Evolutionary conservation across 495 filamentous ascomycete species (phyloP), one percentile per base, ranked within the genome.

Genomic region (Penicillium egyptiacum): DNA sequence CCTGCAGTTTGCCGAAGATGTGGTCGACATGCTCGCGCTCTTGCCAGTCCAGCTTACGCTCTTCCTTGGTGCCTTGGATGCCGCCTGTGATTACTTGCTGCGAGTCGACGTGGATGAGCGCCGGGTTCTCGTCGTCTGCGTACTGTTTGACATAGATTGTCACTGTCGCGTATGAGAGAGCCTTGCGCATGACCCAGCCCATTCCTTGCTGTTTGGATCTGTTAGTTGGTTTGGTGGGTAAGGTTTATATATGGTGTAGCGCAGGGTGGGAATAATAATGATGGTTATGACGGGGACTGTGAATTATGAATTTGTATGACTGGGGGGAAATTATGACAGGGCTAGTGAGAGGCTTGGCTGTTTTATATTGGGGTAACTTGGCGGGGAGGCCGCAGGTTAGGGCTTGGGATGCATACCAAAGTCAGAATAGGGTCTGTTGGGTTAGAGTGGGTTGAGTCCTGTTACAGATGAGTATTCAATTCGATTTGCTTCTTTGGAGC

Each of bases 361-460:
- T 20, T 22, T 44, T 33, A 55, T 31, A 41, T 33, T 37, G 28
- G 42, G 22, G 20, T 9, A 25, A 20, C 16, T n/a, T 19, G 17
- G 39, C 28, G 28, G 28, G 9, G 30, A 30, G 11, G 30, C 23
- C 23, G 12, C 28, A 33, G 30, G 56, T 22, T 33, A 41, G 50
- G 50, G 56, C 22, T 54, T 60, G 43, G 16, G 42, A 50, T 14
- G 59, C 60, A 31, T 79, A 85, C 82, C 68, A 94, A 78, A 35
- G 80, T 66, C 43, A 96, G 87, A 56, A 89, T 79, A 8, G 87
- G 76, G 60, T 94, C 90, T 39, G 83, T 76, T 64, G 81, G 75
- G 70, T 86, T 82, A 62, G 89, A 93, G 65, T 91, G 82, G 62
- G 80, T 77, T 70, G 92, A 88, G 79, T 95, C 92, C 91, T 94